These are phyloP conservation scores for Celoporthe dispersa DNA, from an alignment of 2,329 filamentous ascomycete species.

Conservation along the genomic window DNA sequence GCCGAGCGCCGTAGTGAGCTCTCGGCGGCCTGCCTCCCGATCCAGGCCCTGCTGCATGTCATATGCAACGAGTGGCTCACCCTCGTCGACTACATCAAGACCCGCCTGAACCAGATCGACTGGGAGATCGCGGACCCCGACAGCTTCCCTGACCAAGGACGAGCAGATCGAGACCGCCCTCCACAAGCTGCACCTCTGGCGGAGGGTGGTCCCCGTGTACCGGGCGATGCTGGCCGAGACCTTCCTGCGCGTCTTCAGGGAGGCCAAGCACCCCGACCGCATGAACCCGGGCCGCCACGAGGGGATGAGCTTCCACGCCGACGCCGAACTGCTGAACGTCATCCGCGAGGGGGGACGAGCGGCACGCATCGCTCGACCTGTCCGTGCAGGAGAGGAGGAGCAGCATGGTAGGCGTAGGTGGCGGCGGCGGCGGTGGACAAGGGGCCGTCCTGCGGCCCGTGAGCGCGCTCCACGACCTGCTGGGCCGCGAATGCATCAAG, in stretches of 20 bases:
- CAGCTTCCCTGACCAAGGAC: constrained; percentile 31
- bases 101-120: constrained; percentile 36
- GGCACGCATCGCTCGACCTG: background rate
- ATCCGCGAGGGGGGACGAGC: background rate
- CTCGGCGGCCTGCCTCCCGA: constrained; percentile 30
- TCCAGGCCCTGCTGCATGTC: constrained; percentile 35
- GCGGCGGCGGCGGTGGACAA: background rate
- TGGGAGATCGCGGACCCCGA: constrained; percentile 35
- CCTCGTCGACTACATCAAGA: constrained; percentile 37
- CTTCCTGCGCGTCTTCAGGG: constrained; percentile 31
- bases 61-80: constrained; percentile 37
- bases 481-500: constrained; percentile 25
- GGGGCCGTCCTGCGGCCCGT: background rate
- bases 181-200: constrained; percentile 35
- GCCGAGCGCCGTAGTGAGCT: background rate
- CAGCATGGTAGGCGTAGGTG: background rate
- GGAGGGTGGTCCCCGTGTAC: constrained; percentile 35
- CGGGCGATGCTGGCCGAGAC: constrained; percentile 37
- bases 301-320: background rate
- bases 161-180: constrained; percentile 33
- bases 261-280: constrained; percentile 18
- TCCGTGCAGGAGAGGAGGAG: background rate
- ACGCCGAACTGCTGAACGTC: background rate
- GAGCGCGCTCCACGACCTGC: constrained; percentile 4
- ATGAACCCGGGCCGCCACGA: constrained; percentile 14